phyloP scores from a whole-genome alignment of 2,329 filamentous ascomycete genomes.

The Colletotrichum sublineola region DNA sequence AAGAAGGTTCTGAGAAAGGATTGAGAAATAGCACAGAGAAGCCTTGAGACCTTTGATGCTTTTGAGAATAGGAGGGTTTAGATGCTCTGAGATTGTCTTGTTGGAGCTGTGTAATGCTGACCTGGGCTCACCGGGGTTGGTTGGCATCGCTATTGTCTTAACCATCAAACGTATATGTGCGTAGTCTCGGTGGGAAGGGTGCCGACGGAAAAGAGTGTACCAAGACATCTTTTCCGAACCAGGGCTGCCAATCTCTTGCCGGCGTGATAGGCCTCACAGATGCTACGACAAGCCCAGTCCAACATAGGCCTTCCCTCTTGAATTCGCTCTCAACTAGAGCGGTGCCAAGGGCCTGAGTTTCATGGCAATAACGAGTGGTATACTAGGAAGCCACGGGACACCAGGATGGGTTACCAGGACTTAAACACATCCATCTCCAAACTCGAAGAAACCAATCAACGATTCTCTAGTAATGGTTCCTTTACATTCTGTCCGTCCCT shows the following conservation, averaged over 20 bases:
- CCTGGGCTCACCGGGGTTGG: too few species aligned
- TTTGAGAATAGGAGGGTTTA: not conserved
- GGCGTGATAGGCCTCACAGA: not conserved
- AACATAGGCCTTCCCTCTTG: not conserved
- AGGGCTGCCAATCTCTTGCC: not conserved
- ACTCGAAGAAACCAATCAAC: not conserved
- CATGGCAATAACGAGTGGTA: not conserved
- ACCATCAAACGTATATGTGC: not conserved
- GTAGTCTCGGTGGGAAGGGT: not conserved
- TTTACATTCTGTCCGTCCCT: not conserved
- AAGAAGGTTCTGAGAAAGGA: not conserved
- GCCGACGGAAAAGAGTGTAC: conserved; percentile 2
- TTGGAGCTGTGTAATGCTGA: not conserved
- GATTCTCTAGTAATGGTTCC: not conserved
- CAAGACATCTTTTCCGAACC: conserved; percentile 2
- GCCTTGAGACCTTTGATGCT: not conserved
- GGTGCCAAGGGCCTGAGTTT: not conserved
- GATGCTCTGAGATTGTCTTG: not conserved
- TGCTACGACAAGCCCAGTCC: not conserved
- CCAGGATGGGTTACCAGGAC: not conserved
- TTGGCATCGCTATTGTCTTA: not conserved
- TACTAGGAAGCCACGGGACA: not conserved
- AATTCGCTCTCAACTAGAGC: not conserved
- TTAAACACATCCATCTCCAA: not conserved
- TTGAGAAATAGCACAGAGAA: not conserved